phyloP scores from a whole-genome alignment of 2,329 filamentous ascomycete genomes.

The Dactylellina parvicollis region DNA sequence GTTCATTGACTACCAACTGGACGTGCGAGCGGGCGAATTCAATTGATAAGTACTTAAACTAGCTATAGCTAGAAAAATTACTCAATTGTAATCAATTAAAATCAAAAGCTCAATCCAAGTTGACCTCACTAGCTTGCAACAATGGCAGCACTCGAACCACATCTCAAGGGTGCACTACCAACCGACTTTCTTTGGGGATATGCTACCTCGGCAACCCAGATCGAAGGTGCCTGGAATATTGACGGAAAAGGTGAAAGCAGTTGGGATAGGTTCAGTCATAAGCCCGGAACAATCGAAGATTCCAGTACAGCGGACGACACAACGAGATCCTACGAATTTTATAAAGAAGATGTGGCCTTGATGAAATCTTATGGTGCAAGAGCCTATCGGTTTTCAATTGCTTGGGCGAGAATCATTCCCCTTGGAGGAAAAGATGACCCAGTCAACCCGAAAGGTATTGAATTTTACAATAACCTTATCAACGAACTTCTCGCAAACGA shows the following conservation, averaged over 20 bases:
- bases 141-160: conserved; percentile 43
- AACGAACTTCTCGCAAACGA: conserved; percentile 69
- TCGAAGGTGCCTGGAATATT: conserved; percentile 63
- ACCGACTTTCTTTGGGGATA: conserved; percentile 63
- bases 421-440: conserved; percentile 72
- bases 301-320: conserved; percentile 62
- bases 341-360: conserved; percentile 68
- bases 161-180: conserved; percentile 59
- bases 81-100: background rate
- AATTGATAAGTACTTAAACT: background rate
- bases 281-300: conserved; percentile 62
- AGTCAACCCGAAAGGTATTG: conserved; percentile 70
- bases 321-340: conserved; percentile 62
- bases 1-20: background rate
- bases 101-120: background rate
- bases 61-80: background rate
- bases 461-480: conserved; percentile 70
- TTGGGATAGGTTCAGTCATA: conserved; percentile 63
- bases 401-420: conserved; percentile 73
- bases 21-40: background rate
- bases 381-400: conserved; percentile 72
- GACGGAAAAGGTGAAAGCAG: conserved; percentile 63
- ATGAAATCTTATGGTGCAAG: conserved; percentile 70
- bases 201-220: conserved; percentile 63
- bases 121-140: background rate